Evolutionary conservation across 805 yeast species (phyloP).

Genomic region (Sugiyamaella mastotermitis): DNA sequence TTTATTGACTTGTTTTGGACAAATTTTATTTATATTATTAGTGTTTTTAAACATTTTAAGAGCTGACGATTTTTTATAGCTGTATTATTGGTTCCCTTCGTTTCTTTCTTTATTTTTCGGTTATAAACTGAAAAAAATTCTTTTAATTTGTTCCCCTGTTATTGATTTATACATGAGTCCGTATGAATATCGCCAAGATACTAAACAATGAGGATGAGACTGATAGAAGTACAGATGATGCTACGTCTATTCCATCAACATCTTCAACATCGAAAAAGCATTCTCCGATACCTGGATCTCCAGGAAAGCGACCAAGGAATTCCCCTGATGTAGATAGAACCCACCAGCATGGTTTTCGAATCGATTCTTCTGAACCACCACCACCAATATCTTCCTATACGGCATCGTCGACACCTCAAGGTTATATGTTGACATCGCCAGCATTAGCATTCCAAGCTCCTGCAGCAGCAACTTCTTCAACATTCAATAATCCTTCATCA

Average conservation of each 20-base stretch:
- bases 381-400: background rate
- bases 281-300: conserved; percentile 5
- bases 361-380: background rate
- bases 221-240: conserved; percentile 7
- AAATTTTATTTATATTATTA: too few species aligned
- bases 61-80: too few species aligned
- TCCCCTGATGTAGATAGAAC: conserved; percentile 3
- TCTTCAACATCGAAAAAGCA: conserved; percentile 1
- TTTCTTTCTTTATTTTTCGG: too few species aligned
- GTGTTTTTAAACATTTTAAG: too few species aligned
- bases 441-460: background rate
- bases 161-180: too few species aligned
- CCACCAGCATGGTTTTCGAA: background rate
- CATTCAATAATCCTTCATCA: too few species aligned
- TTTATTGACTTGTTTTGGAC: too few species aligned
- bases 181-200: conserved; percentile 23
- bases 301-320: conserved; percentile 6
- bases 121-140: too few species aligned
- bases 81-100: too few species aligned
- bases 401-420: background rate
- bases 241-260: conserved; percentile 3
- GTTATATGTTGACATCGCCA: background rate
- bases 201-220: conserved; percentile 19
- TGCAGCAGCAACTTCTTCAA: too few species aligned
- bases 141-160: too few species aligned